Evolutionary conservation across 805 yeast species (phyloP).

Genomic region (Kuraishia hungarica): DNA sequence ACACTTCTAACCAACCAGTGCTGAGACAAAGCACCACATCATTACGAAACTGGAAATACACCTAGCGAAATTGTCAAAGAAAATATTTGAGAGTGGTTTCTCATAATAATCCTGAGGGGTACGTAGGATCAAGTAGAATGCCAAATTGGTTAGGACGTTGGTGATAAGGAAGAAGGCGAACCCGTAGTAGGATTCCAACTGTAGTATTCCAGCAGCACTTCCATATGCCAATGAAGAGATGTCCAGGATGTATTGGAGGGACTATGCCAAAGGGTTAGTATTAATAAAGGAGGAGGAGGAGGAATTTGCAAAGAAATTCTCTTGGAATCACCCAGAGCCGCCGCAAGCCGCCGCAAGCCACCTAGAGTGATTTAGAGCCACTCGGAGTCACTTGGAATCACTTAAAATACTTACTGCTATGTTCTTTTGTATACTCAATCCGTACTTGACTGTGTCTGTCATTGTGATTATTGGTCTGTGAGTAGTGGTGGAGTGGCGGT

Average conservation of each 20-base stretch:
- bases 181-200: conserved; percentile 40
- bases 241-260: conserved; percentile 27
- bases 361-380: too few species aligned
- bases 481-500: too few species aligned
- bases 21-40: conserved; percentile 51
- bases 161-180: conserved; percentile 31
- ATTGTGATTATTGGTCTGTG: background rate
- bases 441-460: background rate
- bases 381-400: too few species aligned
- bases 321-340: too few species aligned
- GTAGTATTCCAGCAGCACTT: conserved; percentile 44
- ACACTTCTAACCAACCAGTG: conserved; percentile 22
- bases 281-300: background rate
- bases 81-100: conserved; percentile 30
- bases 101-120: conserved; percentile 28
- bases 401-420: background rate
- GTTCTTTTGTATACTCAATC: conserved; percentile 8
- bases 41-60: conserved; percentile 44
- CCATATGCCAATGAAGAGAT: conserved; percentile 43
- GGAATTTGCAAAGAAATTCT: too few species aligned
- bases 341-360: too few species aligned
- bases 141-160: conserved; percentile 22
- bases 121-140: conserved; percentile 22
- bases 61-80: conserved; percentile 34
- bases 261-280: conserved; percentile 1